phyloP scores from a whole-genome alignment of 2,329 filamentous ascomycete genomes.

The Hymenoscyphus albidus region DNA sequence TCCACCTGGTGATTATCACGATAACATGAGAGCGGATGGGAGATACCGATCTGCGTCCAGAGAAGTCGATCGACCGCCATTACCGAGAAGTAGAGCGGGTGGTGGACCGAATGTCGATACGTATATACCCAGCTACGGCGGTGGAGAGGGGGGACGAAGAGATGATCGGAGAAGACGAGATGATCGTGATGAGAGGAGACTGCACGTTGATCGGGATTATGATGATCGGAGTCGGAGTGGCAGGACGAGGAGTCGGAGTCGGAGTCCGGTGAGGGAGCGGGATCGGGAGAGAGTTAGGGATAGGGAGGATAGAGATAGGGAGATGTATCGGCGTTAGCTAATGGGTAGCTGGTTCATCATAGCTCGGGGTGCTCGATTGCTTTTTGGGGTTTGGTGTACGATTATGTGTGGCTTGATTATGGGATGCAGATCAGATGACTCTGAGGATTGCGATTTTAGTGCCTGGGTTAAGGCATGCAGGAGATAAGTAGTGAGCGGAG shows the following conservation, averaged over 20 bases:
- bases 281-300: constrained; percentile 43
- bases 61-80: constrained; percentile 30
- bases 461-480: no score
- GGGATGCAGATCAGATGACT: no score
- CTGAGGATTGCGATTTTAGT: no score
- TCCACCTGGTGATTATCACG: constrained; percentile 29
- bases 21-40: constrained; percentile 34
- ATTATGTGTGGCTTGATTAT: no score
- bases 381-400: no score
- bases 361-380: not conserved
- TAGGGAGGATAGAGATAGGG: constrained; percentile 24
- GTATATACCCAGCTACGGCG: constrained; percentile 46
- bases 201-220: constrained; percentile 18
- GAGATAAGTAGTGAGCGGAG: no score
- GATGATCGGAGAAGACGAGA: constrained; percentile 32
- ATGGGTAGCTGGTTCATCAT: not conserved
- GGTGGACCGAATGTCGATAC: constrained; percentile 40
- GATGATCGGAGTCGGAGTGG: constrained; percentile 7
- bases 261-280: constrained; percentile 40
- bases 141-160: constrained; percentile 36
- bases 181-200: constrained; percentile 38
- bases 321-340: constrained; percentile 23
- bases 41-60: constrained; percentile 41
- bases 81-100: constrained; percentile 22
- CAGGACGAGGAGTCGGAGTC: constrained; percentile 41